Evolutionary conservation across 108 stramenopile species (phyloP).

Genomic region (Seminavis robusta): DNA sequence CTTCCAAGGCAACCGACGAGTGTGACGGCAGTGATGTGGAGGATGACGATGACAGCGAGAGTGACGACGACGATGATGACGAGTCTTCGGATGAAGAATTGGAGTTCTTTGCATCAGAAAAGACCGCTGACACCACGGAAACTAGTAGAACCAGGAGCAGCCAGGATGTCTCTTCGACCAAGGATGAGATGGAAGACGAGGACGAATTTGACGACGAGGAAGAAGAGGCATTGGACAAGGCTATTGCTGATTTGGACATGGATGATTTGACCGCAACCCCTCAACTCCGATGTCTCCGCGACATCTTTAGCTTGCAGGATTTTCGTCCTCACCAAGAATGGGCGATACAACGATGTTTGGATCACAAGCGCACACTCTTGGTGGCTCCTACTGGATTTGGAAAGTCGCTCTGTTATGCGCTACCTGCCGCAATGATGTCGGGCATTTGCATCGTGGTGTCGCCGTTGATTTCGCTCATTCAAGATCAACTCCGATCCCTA

Average conservation of each 20-base stretch:
- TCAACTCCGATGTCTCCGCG: slow-evolving; percentile 29
- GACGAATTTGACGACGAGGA: slow-evolving; percentile 3
- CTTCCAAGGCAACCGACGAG: no score
- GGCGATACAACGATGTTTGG: slow-evolving; percentile 80
- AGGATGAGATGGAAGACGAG: background rate
- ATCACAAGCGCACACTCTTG: slow-evolving; percentile 67
- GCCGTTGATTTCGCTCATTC: slow-evolving; percentile 94
- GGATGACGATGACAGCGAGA: slow-evolving; percentile 34
- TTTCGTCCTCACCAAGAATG: slow-evolving; percentile 92
- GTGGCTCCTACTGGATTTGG: slow-evolving; percentile 98
- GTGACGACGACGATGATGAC: slow-evolving; percentile 30
- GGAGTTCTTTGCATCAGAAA: slow-evolving; percentile 20
- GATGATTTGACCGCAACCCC: background rate
- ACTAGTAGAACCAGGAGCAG: slow-evolving; percentile 9
- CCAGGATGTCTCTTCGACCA: slow-evolving; percentile 1
- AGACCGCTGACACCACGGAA: background rate
- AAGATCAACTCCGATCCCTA: slow-evolving; percentile 87
- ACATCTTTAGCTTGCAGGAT: slow-evolving; percentile 60
- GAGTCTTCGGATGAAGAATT: slow-evolving; percentile 47
- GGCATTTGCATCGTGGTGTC: slow-evolving; percentile 95
- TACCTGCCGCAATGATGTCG: slow-evolving; percentile 86
- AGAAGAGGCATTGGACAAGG: background rate
- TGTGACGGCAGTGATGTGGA: no score
- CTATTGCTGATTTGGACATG: background rate
- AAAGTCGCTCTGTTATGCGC: slow-evolving; percentile 95